A percentile compares a stretch with the other conserved stretches of the same genome.
These are phyloP conservation scores for Lentinula boryana DNA, from an alignment of 768 basidiomycete genomes.

Conservation along the genomic window DNA sequence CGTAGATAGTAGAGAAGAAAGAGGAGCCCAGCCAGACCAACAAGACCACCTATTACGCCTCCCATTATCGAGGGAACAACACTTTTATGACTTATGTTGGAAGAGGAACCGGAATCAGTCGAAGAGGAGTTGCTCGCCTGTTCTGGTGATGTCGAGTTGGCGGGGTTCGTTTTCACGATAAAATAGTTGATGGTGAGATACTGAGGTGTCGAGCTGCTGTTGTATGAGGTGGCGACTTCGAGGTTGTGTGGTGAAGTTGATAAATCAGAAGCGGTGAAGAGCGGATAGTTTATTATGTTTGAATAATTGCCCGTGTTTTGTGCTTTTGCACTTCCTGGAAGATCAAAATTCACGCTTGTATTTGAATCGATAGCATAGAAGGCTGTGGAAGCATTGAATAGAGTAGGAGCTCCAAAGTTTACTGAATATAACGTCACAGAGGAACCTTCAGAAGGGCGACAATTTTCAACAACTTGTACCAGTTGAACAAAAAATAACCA, in stretches of 20 bases:
- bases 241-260: not conserved
- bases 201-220: not conserved
- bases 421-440: conserved; percentile 2
- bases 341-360: not conserved
- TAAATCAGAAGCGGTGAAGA: not conserved
- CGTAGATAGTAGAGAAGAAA: not conserved
- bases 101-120: not conserved
- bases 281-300: not conserved
- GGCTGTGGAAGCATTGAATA: not conserved
- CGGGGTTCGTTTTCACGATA: not conserved
- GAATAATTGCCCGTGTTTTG: not conserved
- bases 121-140: not conserved
- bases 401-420: not conserved
- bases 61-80: not conserved
- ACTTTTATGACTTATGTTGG: not conserved
- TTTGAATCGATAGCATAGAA: conserved; percentile 5
- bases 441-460: not conserved
- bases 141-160: not conserved
- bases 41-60: not conserved
- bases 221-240: not conserved
- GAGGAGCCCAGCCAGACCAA: not conserved
- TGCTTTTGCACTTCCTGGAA: not conserved
- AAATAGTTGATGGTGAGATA: not conserved
- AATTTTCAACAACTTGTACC: not conserved
- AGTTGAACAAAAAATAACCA: not conserved